Conservation (phyloP, 1,284 basidiomycete species). For the Trametes versicolor region DNA sequence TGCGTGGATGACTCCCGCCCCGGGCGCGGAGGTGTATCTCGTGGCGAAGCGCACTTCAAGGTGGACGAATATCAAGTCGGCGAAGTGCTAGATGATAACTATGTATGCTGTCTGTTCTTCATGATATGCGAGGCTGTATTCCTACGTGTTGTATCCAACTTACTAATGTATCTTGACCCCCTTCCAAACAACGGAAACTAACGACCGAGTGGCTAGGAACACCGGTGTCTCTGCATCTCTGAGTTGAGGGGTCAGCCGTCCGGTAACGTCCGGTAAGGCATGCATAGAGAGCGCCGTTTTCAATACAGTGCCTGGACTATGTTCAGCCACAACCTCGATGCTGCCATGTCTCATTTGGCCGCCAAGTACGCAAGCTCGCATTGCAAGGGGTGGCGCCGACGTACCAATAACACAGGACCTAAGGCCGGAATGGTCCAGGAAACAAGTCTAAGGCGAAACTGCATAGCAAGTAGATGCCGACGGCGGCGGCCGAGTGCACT, state of each 20-base stretch:
- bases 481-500: neutral
- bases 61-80: slow-evolving; percentile 37
- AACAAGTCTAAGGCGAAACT: neutral
- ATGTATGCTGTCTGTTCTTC: neutral
- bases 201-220: neutral
- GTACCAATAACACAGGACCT: too few species aligned
- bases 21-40: slow-evolving; percentile 41
- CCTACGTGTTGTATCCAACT: slow-evolving; percentile 11
- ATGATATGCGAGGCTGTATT: neutral
- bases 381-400: too few species aligned
- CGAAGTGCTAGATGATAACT: slow-evolving; percentile 4
- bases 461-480: neutral
- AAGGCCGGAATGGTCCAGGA: neutral
- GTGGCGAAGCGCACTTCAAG: slow-evolving; percentile 38
- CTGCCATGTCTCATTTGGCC: too few species aligned
- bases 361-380: too few species aligned
- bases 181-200: neutral
- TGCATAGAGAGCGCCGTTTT: too few species aligned
- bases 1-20: slow-evolving; percentile 42
- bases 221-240: too few species aligned
- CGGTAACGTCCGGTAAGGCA: too few species aligned
- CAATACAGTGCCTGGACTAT: too few species aligned
- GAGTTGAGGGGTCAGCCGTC: too few species aligned
- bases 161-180: neutral
- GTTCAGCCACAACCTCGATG: too few species aligned